Evolutionary conservation across 1,139 yeast genomes (phyloP).

Genomic region (Kluyveromyces sp.): DNA sequence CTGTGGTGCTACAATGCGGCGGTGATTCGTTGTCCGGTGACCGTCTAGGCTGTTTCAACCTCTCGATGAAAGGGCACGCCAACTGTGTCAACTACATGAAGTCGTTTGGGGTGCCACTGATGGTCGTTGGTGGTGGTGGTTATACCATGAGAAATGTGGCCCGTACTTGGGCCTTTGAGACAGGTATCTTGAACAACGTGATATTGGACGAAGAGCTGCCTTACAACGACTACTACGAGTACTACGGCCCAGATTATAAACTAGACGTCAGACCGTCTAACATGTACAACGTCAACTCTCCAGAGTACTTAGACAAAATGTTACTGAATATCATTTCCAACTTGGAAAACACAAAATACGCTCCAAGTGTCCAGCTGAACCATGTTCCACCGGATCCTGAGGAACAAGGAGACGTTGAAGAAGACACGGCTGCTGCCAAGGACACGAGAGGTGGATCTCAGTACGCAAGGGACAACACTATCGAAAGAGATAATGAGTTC

Average conservation of each 20-base stretch:
- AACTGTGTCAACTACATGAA: conserved; percentile 88
- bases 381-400: conserved; percentile 83
- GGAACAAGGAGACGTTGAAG: conserved; percentile 77
- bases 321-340: conserved; percentile 70
- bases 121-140: conserved; percentile 97
- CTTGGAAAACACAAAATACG: conserved; percentile 82
- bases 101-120: conserved; percentile 78
- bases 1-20: conserved; percentile 86
- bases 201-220: conserved; percentile 78
- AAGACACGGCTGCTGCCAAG: conserved; percentile 62
- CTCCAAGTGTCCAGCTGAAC: conserved; percentile 93
- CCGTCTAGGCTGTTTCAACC: conserved; percentile 83
- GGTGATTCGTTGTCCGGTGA: conserved; percentile 93
- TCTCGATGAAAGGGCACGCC: conserved; percentile 91
- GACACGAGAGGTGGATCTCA: conserved; percentile 92
- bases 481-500: conserved; percentile 62
- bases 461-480: conserved; percentile 66
- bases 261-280: conserved; percentile 90
- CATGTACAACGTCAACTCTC: conserved; percentile 93
- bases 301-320: conserved; percentile 84
- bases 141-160: conserved; percentile 97
- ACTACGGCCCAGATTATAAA: conserved; percentile 93
- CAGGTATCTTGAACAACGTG: conserved; percentile 79
- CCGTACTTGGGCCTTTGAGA: conserved; percentile 92
- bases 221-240: conserved; percentile 92